Base-by-base conservation (phyloP, 129 eudicot species). In the Sambucus nigra region DNA sequence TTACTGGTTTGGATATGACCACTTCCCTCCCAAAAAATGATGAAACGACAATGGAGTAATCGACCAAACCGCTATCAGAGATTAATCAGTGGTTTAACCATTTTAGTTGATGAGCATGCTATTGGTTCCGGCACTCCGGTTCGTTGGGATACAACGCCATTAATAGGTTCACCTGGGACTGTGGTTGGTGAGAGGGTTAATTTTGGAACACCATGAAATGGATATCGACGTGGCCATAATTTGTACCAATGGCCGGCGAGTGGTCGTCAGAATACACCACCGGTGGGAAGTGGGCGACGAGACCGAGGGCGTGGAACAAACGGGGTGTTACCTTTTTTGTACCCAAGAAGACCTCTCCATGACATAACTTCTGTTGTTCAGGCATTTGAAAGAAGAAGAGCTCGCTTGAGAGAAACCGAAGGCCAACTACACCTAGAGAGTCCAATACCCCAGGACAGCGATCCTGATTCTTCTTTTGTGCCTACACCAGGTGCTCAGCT, bases 341-440 rank as follows among this genome's bases (percentile, higher is more conserved):
- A 84, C 25, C 95, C 86, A 0, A 74, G 97, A 23, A 79, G 67
- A 16, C 86, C 97, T 45, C 85, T 89, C 9, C 70, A 60, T 4
- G 95, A 84, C 59, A 71, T 89, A 9, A 89, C 88, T 53, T 55
- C 78, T 27, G 56, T 84, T 45, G 79, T 76, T 44, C 62, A 87
- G 96, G 94, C 96, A 1, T 71, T 82, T 45, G 87, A 83, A 67
- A 83, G 94, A 71, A 83, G 81, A 75, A 80, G 96, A 65, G 70
- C 18, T 52, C 72, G 58, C 22, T 24, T 73, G 57, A 78, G 80
- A 69, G 83, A 52, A 23, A 64, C 20, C 27, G 76, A 59, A 61
- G 92, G 84, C 67, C 77, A 21, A n/a, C n/a, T n/a, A n/a, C n/a
- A n/a, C 4, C 42, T 61, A 33, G 79, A 61, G 61, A 78, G 75